Evolutionary conservation across 2,329 filamentous ascomycete species (phyloP), one percentile per base, ranked within the genome.

Genomic region (Claviceps humidiphila): DNA sequence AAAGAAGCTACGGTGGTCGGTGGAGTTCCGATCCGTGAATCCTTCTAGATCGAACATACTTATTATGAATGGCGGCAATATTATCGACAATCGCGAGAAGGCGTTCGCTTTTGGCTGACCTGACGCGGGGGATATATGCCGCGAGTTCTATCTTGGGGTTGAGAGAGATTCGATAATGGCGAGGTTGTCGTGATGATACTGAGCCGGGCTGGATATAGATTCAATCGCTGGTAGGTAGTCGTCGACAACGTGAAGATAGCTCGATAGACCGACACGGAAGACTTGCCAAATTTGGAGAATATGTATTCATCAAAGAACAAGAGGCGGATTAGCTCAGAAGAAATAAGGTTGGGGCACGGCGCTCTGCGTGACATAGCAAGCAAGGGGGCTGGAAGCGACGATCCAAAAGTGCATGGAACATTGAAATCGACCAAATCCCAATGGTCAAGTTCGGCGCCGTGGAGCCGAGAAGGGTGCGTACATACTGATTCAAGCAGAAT

Each of bases 391-490:
- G 56, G 7, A 34, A 30, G 37, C 47, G 48, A 37, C 49, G 38
- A 51, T 5, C 38, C 37, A 37, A 51, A 51, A 58, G 55, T 30
- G 38, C 39, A 16, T 38, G n/a, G 30, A 47, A 38, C 16, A 5
- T 4, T 14, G 20, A 34, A 34, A 34, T 42, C 40, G 43, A 40
- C 48, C 38, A 47, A 45, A 58, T 64, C 63, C 63, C 63, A 61
- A 58, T 64, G 62, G 64, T 9, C 43, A 22, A 43, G 41, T 43
- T 43, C 41, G 43, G 64, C 64, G 63, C 62, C 62, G 61, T 58
- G 60, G 58, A 62, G 63, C 60, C 62, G 62, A 59, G 57, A 58
- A 58, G 61, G 62, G 62, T 4, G 45, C 5, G 30, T 59, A 53
- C 57, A 46, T 37, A 44, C 47, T 46, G 16, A 34, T 24, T 6